Conservation (phyloP, 129 eudicot species). For the Glebionis coronaria region DNA sequence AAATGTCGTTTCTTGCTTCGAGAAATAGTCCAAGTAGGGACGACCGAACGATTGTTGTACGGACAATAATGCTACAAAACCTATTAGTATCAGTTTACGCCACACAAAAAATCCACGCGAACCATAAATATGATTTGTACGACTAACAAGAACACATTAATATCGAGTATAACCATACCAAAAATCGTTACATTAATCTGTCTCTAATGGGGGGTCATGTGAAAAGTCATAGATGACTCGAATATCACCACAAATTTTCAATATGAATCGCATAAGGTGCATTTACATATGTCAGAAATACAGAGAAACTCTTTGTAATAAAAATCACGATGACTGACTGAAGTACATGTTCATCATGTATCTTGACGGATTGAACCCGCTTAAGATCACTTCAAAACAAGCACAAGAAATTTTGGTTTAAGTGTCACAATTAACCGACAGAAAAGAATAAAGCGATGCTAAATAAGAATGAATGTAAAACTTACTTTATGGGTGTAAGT, state of each 20-base stretch:
- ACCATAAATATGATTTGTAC: background rate
- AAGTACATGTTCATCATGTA: conserved; percentile 91
- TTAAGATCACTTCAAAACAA: conserved; percentile 61
- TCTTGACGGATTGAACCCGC: conserved; percentile 97
- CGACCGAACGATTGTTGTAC: too few species aligned
- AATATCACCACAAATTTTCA: conserved; percentile 23
- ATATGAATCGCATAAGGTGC: conserved; percentile 14
- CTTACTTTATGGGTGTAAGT: conserved; percentile 90
- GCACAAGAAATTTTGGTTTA: background rate
- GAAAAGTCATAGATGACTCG: conserved; percentile 20
- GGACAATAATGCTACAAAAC: too few species aligned
- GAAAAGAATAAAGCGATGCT: background rate
- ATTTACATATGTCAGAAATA: conserved; percentile 21
- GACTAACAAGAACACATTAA: background rate
- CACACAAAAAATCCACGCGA: background rate
- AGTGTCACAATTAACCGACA: background rate
- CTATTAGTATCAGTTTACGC: background rate
- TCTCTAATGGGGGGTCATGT: conserved; percentile 15
- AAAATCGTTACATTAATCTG: conserved; percentile 23
- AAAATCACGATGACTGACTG: conserved; percentile 51
- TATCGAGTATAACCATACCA: background rate
- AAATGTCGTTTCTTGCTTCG: too few species aligned
- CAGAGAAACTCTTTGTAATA: background rate
- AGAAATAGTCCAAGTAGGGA: too few species aligned
- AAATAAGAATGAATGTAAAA: background rate